Base-by-base conservation (phyloP, 2,329 filamentous ascomycete genomes). In the Claviceps sp. region DNA sequence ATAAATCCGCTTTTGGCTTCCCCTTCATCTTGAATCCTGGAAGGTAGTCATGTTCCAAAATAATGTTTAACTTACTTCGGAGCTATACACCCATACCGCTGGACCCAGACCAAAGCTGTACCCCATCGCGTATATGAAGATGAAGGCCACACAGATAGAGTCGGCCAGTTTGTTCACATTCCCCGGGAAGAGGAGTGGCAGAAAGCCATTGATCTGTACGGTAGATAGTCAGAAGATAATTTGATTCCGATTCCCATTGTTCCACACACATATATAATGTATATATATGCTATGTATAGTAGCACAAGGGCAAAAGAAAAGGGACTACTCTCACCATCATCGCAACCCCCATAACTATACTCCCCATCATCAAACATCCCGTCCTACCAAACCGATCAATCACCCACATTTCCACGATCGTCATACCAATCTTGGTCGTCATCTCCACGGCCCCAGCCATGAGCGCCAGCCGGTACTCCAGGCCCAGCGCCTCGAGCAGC, bases 31-130 rank as follows among this genome's bases (percentile, higher is more conserved):
- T 11, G 30, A 34, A 34, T 3, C 9, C 30, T 9, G 30, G 30
- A 34, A n/a, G n/a, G n/a, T 11, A 34, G 30, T 34, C 30, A 34
- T 4, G 30, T 34, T 34, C 8, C 30, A 30, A 4, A 3, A 30
- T 30, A 8, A 8, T 30, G 9, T 11, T 34, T 9, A 34, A 48
- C 62, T 24, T 55, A 77, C 74, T 65, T 81, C 77, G 0, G 76
- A 72, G n/a, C 75, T 74, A 54, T 81, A 81, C 0, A 81, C 75
- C 77, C 77, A 81, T 0, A 76, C 70, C 1, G 75, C 72, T 0
- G 77, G 75, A 0, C 77, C 77, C 44, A 80, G 78, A 0, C 77
- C 75, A 55, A 81, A 67, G 49, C 74, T 78, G 59, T 78, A 81
- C 0, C 77, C 77, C 49, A 80, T 68, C 7, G 76, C 74, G 60